Evolutionary conservation across 1,284 basidiomycete genomes (phyloP).

Genomic region (Cryptococcus sp.): DNA sequence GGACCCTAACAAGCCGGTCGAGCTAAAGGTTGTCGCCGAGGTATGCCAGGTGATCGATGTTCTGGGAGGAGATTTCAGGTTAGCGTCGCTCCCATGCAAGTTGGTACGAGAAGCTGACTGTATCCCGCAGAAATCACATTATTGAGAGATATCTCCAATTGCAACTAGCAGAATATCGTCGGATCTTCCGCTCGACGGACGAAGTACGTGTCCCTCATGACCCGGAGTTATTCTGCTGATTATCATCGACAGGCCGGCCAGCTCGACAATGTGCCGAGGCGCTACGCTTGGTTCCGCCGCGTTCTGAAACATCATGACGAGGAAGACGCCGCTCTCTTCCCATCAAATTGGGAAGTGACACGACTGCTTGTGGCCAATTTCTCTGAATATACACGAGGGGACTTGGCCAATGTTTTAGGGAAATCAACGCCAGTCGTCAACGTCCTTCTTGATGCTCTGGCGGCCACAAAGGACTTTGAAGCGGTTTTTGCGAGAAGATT

Average conservation of each 20-base stretch:
- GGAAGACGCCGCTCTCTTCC: slow-evolving; percentile 80
- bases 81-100: not conserved
- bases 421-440: slow-evolving; percentile 66
- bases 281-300: slow-evolving; percentile 96
- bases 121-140: slow-evolving; percentile 61
- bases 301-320: slow-evolving; percentile 84
- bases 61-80: slow-evolving; percentile 70
- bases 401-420: slow-evolving; percentile 54
- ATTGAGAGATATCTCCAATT: slow-evolving; percentile 87
- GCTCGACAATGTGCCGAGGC: slow-evolving; percentile 88
- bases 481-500: slow-evolving; percentile 73
- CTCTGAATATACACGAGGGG: slow-evolving; percentile 70
- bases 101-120: slow-evolving; percentile 4
- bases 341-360: slow-evolving; percentile 76
- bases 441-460: slow-evolving; percentile 76
- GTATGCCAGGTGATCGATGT: slow-evolving; percentile 84
- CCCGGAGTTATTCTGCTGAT: not conserved
- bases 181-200: slow-evolving; percentile 88
- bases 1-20: slow-evolving; percentile 68
- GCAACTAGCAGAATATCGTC: slow-evolving; percentile 92
- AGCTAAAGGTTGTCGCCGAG: slow-evolving; percentile 66
- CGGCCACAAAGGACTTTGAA: slow-evolving; percentile 85
- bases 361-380: slow-evolving; percentile 80
- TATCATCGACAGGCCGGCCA: slow-evolving; percentile 67
- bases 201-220: slow-evolving; percentile 58